A percentile compares a stretch with the other conserved stretches of the same genome.
phyloP scores from a whole-genome alignment of 2,329 filamentous ascomycete genomes.

The Xenosphaeropsis pyriputrescens region DNA sequence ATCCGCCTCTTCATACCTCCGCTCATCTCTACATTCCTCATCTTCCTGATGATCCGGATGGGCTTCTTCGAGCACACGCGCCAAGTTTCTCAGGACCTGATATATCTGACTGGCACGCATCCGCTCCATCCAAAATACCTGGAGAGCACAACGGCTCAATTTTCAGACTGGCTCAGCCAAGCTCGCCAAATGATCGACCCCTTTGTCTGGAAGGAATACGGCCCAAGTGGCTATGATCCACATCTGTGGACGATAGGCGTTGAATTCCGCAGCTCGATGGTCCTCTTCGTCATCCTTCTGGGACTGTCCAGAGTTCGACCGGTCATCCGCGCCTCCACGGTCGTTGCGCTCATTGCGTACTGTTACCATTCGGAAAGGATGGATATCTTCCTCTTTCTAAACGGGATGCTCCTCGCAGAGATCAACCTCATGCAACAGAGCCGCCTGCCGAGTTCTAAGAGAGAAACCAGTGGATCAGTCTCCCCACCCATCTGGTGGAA shows the following conservation, averaged over 20 bases:
- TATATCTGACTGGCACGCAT: too few species aligned
- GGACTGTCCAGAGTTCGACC: too few species aligned
- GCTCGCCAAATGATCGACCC: constrained; percentile 12
- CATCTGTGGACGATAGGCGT: constrained; percentile 8
- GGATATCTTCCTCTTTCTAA: too few species aligned
- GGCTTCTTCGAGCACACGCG: constrained; percentile 18
- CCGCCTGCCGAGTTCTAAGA: too few species aligned
- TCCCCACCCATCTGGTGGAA: too few species aligned
- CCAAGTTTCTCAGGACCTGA: not conserved
- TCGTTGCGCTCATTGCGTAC: too few species aligned
- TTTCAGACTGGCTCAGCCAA: constrained; percentile 14
- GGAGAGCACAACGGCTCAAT: constrained; percentile 10
- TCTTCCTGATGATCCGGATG: constrained; percentile 24
- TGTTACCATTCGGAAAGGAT: too few species aligned
- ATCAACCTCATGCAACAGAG: too few species aligned
- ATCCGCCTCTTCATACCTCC: constrained; percentile 26
- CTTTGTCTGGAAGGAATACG: constrained; percentile 15
- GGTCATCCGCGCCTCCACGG: too few species aligned
- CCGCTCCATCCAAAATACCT: constrained; percentile 1
- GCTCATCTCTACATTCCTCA: constrained; percentile 22
- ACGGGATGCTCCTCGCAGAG: too few species aligned
- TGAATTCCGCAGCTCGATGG: constrained; percentile 2
- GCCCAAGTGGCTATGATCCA: constrained; percentile 6
- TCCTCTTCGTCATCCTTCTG: constrained; percentile 3
- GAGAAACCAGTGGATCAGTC: too few species aligned